Conservation (phyloP, 306 rosid genomes). For the Mimosa pudica region DNA sequence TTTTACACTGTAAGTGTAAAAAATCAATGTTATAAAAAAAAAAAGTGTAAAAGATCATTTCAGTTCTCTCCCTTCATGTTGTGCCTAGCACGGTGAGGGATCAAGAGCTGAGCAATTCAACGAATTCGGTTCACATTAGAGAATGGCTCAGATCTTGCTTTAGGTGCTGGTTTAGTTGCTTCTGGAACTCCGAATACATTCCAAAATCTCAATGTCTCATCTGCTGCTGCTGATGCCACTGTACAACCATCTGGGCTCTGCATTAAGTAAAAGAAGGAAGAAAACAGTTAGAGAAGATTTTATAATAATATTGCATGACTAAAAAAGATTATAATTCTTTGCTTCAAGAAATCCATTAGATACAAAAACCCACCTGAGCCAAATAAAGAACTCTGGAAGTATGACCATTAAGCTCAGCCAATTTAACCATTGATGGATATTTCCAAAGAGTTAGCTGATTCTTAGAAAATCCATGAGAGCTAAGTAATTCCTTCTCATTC, state of each 20-base stretch:
- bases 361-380: slow-evolving; percentile 34
- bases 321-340: background rate
- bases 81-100: background rate
- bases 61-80: background rate
- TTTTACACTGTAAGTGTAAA: too few relatives aligned
- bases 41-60: too few relatives aligned
- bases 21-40: too few relatives aligned
- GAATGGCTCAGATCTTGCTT: slow-evolving; percentile 32
- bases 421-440: slow-evolving; percentile 70
- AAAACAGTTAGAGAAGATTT: background rate
- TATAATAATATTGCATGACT: background rate
- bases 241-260: slow-evolving; percentile 43
- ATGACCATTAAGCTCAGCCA: slow-evolving; percentile 69
- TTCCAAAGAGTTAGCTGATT: slow-evolving; percentile 70
- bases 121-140: slow-evolving; percentile 31
- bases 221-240: slow-evolving; percentile 48
- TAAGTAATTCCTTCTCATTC: slow-evolving; percentile 69
- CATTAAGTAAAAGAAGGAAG: background rate
- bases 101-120: background rate
- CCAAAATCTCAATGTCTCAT: slow-evolving; percentile 40
- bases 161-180: slow-evolving; percentile 31
- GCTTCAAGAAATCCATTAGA: background rate
- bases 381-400: slow-evolving; percentile 68
- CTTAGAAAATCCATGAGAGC: slow-evolving; percentile 65
- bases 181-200: slow-evolving; percentile 42